Evolutionary conservation across 2,329 filamentous ascomycete species (phyloP), one percentile per base, ranked within the genome.

Genomic region (Clarireedia hainanense): DNA sequence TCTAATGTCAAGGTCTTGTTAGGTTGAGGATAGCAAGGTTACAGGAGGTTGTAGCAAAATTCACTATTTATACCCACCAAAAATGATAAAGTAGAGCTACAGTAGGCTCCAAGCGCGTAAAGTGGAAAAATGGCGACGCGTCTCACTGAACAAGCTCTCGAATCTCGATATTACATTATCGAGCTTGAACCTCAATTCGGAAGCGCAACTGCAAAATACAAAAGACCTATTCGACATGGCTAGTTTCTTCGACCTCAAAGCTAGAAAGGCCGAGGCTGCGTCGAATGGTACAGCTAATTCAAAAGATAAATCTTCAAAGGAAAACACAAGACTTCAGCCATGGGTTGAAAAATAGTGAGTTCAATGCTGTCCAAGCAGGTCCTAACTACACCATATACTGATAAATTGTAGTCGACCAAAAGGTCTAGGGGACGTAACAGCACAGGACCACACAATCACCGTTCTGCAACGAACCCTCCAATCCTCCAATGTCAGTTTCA

Each of bases 311-410:
- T 80, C 75, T 57, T 79, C 77, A 67, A 86, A 81, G 68, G 83
- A 88, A 58, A 76, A 76, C 30, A 79, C 79, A 63, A 80, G 81
- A 67, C 77, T 85, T 64, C 92, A 96, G 68, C 94, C 94, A 66
- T 99, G 94, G 94, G 92, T 97, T 52, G 94, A 97, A 76, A 97
- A 97, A 88, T 97, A 96, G 92, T 96, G 77, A 60, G 80, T 60
- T n/a, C 12, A 46, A 27, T 30, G 5, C 20, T 50, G 14, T 24
- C 26, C 17, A 17, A 24, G 7, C 37, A 34, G 26, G 10, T 52
- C 6, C 43, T 15, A 55, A 50, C 15, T 27, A 42, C 15, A 20
- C 6, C 9, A 15, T 50, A 61, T 59, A 58, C 68, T 75, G 54
- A 75, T 65, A 47, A n/a, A 39, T 26, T 24, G 3, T 63, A 97